These are phyloP conservation scores for Fonsecaea pedrosoi DNA, from an alignment of 2,329 filamentous ascomycete species.

Conservation along the genomic window DNA sequence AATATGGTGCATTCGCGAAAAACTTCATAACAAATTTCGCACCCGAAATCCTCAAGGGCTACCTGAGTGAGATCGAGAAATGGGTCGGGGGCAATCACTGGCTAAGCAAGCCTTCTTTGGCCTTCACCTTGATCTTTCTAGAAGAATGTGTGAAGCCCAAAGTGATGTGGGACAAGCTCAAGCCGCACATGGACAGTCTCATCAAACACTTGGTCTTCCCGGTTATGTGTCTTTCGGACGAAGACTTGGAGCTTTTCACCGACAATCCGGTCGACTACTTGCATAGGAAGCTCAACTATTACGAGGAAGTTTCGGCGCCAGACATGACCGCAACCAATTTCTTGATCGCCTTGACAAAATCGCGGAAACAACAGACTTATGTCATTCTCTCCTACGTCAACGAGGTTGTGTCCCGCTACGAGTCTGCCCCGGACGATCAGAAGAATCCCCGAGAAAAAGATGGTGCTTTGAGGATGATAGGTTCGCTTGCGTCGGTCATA, in stretches of 20 bases:
- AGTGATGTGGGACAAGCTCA: conserved; percentile 93
- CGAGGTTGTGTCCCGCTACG: conserved; percentile 90
- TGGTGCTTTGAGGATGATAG: conserved; percentile 95
- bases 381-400: conserved; percentile 95
- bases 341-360: conserved; percentile 91
- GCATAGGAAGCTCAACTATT: conserved; percentile 96
- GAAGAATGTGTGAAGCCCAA: conserved; percentile 98
- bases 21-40: conserved; percentile 90
- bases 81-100: conserved; percentile 95
- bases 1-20: conserved; percentile 83
- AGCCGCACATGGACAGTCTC: conserved; percentile 89
- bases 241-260: conserved; percentile 92
- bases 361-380: conserved; percentile 92
- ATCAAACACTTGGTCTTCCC: conserved; percentile 96
- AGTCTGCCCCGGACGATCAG: conserved; percentile 79
- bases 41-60: conserved; percentile 93
- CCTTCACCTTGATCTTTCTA: conserved; percentile 91
- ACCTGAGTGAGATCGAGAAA: conserved; percentile 92
- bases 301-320: conserved; percentile 93
- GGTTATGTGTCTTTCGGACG: conserved; percentile 86
- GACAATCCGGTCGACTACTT: conserved; percentile 96
- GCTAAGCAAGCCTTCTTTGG: conserved; percentile 92
- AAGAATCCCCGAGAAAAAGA: conserved; percentile 97
- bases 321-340: conserved; percentile 98
- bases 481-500: conserved; percentile 90